These are phyloP conservation scores for Draba incana DNA, from an alignment of 345 rosid species.

Conservation along the genomic window DNA sequence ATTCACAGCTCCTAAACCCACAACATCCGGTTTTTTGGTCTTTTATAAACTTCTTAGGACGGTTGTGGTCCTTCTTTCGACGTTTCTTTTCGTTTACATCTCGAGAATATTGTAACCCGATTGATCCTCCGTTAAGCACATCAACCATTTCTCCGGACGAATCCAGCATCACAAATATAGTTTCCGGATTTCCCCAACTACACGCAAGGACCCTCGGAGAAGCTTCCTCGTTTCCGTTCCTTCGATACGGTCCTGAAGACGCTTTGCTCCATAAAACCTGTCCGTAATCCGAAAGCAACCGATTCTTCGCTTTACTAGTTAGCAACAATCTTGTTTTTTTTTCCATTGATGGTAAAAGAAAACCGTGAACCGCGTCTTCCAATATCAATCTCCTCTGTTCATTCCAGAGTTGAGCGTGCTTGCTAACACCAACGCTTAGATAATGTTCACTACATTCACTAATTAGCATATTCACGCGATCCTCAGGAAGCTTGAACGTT, in stretches of 20 bases:
- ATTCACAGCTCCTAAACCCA: conserved; percentile 80
- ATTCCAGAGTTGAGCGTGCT: conserved; percentile 89
- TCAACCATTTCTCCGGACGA: conserved; percentile 87
- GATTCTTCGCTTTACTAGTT: conserved; percentile 64
- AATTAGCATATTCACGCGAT: conserved; percentile 45
- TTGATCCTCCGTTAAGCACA: conserved; percentile 67
- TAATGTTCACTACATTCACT: conserved; percentile 55
- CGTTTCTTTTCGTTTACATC: conserved; percentile 70
- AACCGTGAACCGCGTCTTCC: conserved; percentile 62
- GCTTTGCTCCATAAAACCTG: conserved; percentile 75
- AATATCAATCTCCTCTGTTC: conserved; percentile 78
- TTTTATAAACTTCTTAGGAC: conserved; percentile 73
- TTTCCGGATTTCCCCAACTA: conserved; percentile 89
- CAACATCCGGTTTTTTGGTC: conserved; percentile 88
- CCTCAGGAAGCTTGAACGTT: conserved; percentile 64
- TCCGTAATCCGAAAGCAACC: conserved; percentile 73
- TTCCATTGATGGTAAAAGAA: conserved; percentile 85
- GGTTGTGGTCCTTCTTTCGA: conserved; percentile 75
- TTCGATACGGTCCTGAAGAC: conserved; percentile 77
- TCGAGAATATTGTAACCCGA: conserved; percentile 59
- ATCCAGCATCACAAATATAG: conserved; percentile 85
- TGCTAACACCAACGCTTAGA: conserved; percentile 79
- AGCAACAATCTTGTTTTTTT: conserved; percentile 79
- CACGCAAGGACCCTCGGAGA: conserved; percentile 89
- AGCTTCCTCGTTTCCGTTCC: conserved; percentile 75